phyloP scores from a whole-genome alignment of 1,284 basidiomycete species.

The Irpex lacteus region DNA sequence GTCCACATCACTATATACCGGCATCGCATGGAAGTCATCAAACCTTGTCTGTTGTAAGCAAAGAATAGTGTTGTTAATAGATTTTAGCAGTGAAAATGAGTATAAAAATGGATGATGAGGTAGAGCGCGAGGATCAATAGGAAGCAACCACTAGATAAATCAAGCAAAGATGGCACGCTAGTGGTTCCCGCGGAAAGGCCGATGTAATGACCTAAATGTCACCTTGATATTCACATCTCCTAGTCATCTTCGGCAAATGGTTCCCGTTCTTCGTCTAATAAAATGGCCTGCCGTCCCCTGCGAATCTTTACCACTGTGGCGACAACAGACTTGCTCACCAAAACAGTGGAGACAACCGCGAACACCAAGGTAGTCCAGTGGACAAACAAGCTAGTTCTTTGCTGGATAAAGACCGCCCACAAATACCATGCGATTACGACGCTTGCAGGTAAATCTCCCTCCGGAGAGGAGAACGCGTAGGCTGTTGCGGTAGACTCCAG shows the following conservation, averaged over 20 bases:
- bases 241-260: constrained; percentile 56
- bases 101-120: too few species aligned
- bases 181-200: too few species aligned
- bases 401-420: constrained; percentile 81
- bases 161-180: too few species aligned
- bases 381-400: constrained; percentile 58
- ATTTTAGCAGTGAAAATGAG: too few species aligned
- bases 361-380: constrained; percentile 72
- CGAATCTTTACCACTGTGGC: constrained; percentile 45
- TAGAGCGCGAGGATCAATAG: too few species aligned
- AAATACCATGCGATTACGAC: constrained; percentile 82
- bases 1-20: too few species aligned
- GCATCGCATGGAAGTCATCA: too few species aligned
- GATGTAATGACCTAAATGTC: too few species aligned
- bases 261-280: constrained; percentile 84
- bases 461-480: constrained; percentile 85
- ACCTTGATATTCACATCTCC: neutral
- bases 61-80: too few species aligned
- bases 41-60: too few species aligned
- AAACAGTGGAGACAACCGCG: neutral
- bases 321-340: constrained; percentile 57
- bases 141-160: too few species aligned
- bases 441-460: constrained; percentile 89
- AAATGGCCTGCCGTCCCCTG: constrained; percentile 47
- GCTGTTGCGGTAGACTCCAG: constrained; percentile 89